Evolutionary conservation across 495 filamentous ascomycete species (phyloP).

Genomic region (Xylaria cubensis): DNA sequence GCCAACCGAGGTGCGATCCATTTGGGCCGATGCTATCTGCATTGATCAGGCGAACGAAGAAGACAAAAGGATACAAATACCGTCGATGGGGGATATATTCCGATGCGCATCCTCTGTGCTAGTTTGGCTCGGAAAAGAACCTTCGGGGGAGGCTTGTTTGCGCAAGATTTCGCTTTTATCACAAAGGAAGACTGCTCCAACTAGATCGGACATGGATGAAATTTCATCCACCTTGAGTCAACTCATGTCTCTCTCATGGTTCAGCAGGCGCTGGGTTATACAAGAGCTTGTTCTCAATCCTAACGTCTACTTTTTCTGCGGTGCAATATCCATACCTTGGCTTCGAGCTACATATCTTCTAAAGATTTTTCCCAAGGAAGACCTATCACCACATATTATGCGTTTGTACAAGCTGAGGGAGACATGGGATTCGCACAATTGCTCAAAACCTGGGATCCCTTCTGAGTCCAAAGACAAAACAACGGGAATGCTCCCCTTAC

Average conservation of each 20-base stretch:
- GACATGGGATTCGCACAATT: background rate
- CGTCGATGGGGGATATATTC: background rate
- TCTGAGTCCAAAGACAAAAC: background rate
- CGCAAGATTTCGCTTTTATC: background rate
- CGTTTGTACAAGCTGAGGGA: background rate
- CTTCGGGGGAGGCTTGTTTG: background rate
- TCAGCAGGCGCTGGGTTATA: background rate
- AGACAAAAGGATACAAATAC: background rate
- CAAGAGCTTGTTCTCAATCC: background rate
- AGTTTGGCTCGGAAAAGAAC: background rate
- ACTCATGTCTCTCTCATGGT: background rate
- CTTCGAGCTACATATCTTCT: background rate
- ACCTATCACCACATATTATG: background rate
- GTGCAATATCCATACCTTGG: background rate
- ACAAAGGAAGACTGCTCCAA: background rate
- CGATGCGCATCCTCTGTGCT: background rate
- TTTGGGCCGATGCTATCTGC: conserved; percentile 3
- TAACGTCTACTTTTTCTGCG: background rate
- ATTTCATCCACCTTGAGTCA: background rate
- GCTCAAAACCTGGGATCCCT: background rate
- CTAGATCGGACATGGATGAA: background rate
- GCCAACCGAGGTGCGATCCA: background rate
- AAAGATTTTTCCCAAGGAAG: background rate
- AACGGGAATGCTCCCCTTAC: background rate
- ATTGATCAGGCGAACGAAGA: too few relatives aligned